These are phyloP conservation scores for Penicillium sp. DNA, from an alignment of 2,329 filamentous ascomycete species.

Conservation along the genomic window DNA sequence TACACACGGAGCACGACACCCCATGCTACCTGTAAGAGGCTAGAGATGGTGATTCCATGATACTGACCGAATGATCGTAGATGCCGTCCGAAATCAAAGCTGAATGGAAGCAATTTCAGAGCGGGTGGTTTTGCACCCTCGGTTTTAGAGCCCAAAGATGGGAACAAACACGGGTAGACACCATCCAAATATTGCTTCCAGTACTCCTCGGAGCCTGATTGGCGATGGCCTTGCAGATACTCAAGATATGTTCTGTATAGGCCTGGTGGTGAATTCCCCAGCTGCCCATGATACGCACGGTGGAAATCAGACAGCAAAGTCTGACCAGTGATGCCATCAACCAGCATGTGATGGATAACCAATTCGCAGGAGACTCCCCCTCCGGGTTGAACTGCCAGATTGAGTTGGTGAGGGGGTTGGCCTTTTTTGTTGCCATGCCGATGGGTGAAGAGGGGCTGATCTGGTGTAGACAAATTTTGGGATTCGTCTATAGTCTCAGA, in stretches of 20 bases:
- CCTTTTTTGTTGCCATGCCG: background rate
- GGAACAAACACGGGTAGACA: conserved; percentile 6
- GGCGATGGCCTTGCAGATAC: background rate
- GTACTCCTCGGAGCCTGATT: background rate
- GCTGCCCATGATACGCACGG: background rate
- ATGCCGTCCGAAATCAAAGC: background rate
- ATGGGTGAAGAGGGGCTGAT: too few relatives aligned
- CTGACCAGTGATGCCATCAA: background rate
- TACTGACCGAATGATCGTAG: background rate
- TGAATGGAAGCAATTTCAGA: background rate
- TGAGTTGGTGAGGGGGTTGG: conserved; percentile 4
- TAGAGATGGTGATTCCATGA: background rate
- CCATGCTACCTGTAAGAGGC: background rate
- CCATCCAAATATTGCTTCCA: conserved; percentile 9
- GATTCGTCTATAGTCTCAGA: too few relatives aligned
- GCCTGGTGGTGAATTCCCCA: too few relatives aligned
- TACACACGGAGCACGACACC: background rate
- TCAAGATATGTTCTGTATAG: too few relatives aligned
- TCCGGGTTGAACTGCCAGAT: background rate
- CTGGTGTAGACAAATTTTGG: too few relatives aligned
- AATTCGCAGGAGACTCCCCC: conserved; percentile 6
- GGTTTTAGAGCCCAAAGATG: background rate
- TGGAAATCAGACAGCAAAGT: background rate
- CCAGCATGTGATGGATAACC: background rate
- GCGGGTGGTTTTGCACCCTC: too few relatives aligned